Percentiles rank a stretch among this genome's conserved stretches.
Conservation (phyloP, 768 basidiomycete genomes). For the Mycena epipterygia region DNA sequence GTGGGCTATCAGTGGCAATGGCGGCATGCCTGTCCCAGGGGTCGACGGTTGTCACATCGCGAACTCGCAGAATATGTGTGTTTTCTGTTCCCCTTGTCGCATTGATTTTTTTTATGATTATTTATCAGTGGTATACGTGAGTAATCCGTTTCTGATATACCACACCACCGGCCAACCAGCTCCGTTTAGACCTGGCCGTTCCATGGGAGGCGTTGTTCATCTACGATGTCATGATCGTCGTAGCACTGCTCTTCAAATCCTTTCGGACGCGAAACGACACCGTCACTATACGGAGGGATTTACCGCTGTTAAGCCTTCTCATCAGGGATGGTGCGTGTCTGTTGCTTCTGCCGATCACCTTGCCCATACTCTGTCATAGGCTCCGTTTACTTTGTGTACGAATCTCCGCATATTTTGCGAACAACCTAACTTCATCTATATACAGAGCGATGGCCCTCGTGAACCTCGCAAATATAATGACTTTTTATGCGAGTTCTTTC, state of each 20-base stretch:
- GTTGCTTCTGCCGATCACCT: neutral
- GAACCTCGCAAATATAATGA: conserved; percentile 39
- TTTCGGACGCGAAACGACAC: neutral
- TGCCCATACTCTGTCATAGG: neutral
- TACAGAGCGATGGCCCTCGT: conserved; percentile 27
- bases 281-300: neutral
- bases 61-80: conserved; percentile 1
- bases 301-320: neutral
- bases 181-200: conserved; percentile 14
- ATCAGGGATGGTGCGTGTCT: conserved; percentile 25
- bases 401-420: neutral
- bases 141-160: neutral
- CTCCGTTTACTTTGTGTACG: conserved; percentile 27
- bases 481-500: conserved; percentile 21
- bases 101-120: neutral
- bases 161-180: neutral
- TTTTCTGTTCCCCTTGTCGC: neutral
- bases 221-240: conserved; percentile 24
- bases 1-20: conserved; percentile 24
- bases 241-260: conserved; percentile 7
- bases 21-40: conserved; percentile 7
- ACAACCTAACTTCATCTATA: neutral
- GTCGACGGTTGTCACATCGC: conserved; percentile 26
- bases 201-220: conserved; percentile 29
- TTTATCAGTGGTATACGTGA: conserved; percentile 12